phyloP scores from a whole-genome alignment of 2,329 filamentous ascomycete species.

The Daldinia sp. region DNA sequence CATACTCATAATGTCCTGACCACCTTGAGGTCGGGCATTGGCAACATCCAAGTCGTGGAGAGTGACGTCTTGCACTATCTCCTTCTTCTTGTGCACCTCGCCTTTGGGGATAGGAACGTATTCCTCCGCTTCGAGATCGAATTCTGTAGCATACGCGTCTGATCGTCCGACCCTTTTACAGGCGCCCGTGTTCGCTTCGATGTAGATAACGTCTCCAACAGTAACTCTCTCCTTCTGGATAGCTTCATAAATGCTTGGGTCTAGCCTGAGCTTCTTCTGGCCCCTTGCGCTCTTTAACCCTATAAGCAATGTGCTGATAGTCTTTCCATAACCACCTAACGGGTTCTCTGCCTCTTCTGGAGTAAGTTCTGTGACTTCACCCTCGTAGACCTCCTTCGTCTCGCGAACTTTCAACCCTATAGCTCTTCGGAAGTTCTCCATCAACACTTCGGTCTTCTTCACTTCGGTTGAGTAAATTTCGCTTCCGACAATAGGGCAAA shows the following conservation, averaged over 20 bases:
- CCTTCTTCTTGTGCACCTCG: conserved; percentile 99
- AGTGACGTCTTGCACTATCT: conserved; percentile 98
- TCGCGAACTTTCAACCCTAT: conserved; percentile 97
- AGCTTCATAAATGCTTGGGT: conserved; percentile 98
- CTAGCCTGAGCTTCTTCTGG: conserved; percentile 96
- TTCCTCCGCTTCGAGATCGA: conserved; percentile 98
- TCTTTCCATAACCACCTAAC: conserved; percentile 95
- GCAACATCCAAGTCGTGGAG: conserved; percentile 96
- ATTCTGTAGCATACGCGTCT: conserved; percentile 97
- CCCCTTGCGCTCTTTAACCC: conserved; percentile 95
- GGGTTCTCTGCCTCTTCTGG: conserved; percentile 99
- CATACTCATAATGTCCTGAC: conserved; percentile 99
- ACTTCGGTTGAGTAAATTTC: conserved; percentile 98
- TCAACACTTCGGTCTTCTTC: conserved; percentile 98
- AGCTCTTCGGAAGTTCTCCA: conserved; percentile 98
- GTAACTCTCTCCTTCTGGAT: conserved; percentile 98
- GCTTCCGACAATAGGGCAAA: conserved; percentile 97
- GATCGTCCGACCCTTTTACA: conserved; percentile 97
- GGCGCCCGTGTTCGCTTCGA: conserved; percentile 97
- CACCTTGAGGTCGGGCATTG: conserved; percentile 93
- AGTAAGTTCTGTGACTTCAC: conserved; percentile 96
- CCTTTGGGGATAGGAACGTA: conserved; percentile 99
- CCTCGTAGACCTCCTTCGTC: conserved; percentile 99
- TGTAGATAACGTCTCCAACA: conserved; percentile 97
- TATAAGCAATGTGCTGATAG: conserved; percentile 94